phyloP scores from a whole-genome alignment of 192 early-diverging fungal species.

The Pilobolus umbonatus region DNA sequence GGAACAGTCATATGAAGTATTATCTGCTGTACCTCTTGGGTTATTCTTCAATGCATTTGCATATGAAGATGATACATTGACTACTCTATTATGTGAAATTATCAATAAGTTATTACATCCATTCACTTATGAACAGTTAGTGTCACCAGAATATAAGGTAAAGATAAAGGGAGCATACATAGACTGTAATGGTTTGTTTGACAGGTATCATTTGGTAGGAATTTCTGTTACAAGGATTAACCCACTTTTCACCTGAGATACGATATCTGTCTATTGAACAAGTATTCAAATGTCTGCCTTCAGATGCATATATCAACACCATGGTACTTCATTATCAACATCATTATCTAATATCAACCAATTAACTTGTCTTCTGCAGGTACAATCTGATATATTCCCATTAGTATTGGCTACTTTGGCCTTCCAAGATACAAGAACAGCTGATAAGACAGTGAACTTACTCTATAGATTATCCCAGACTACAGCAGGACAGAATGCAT shows the following conservation, averaged over 20 bases:
- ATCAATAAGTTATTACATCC: conserved; percentile 28
- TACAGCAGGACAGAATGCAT: conserved; percentile 5
- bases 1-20: not conserved
- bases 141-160: conserved; percentile 21
- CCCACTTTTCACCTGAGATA: conserved; percentile 31
- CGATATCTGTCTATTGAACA: conserved; percentile 37
- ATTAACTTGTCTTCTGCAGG: conserved; percentile 7
- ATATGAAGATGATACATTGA: conserved; percentile 9
- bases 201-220: conserved; percentile 8
- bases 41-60: conserved; percentile 15
- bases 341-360: not conserved
- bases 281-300: conserved; percentile 37
- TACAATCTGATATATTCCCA: conserved; percentile 30
- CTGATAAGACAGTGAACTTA: conserved; percentile 26
- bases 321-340: conserved; percentile 26
- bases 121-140: conserved; percentile 16
- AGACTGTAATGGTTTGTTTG: not conserved
- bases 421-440: conserved; percentile 29
- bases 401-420: conserved; percentile 27
- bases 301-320: conserved; percentile 15
- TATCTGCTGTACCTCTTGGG: conserved; percentile 20
- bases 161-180: not conserved
- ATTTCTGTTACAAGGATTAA: conserved; percentile 31
- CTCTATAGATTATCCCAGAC: conserved; percentile 25
- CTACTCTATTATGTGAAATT: conserved; percentile 20